Evolutionary conservation across 1,139 yeast species (phyloP).

Genomic region (Geotrichum macrosporum): DNA sequence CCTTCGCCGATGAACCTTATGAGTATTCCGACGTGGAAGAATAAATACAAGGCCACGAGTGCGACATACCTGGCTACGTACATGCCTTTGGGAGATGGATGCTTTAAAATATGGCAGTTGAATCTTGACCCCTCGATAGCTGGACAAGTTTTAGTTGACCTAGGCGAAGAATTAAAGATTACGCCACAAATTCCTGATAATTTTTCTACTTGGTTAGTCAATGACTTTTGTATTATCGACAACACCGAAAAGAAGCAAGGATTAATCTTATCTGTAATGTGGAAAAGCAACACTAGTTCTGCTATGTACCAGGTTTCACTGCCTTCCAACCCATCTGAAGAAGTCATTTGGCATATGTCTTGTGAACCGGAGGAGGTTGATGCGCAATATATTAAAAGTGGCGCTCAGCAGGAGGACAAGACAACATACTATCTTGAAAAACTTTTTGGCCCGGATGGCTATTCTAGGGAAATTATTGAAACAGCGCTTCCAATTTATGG

Average conservation of each 20-base stretch:
- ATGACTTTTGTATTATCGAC: constrained; percentile 33
- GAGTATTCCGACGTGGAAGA: constrained; percentile 8
- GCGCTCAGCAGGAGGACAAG: constrained; percentile 27
- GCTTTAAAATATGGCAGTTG: constrained; percentile 44
- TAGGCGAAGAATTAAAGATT: constrained; percentile 34
- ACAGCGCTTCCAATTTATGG: constrained; percentile 44
- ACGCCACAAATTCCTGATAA: constrained; percentile 33
- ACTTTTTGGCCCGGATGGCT: constrained; percentile 49
- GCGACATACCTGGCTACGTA: constrained; percentile 33
- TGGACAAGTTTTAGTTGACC: constrained; percentile 31
- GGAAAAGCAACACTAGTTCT: constrained; percentile 63
- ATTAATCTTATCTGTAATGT: constrained; percentile 42
- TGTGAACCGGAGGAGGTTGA: constrained; percentile 16
- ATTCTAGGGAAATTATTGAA: constrained; percentile 43
- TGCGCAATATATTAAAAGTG: constrained; percentile 10
- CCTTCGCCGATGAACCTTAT: constrained; percentile 19
- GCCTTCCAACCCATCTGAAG: background rate
- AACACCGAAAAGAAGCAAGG: constrained; percentile 27
- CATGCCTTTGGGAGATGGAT: constrained; percentile 45
- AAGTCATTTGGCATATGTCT: constrained; percentile 13
- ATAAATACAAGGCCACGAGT: constrained; percentile 8
- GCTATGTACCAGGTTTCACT: constrained; percentile 36
- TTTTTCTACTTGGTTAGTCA: constrained; percentile 49
- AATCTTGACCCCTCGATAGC: constrained; percentile 24
- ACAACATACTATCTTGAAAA: constrained; percentile 43